Conservation (phyloP, 805 yeast species). For the Barnettozyma botsteinii region DNA sequence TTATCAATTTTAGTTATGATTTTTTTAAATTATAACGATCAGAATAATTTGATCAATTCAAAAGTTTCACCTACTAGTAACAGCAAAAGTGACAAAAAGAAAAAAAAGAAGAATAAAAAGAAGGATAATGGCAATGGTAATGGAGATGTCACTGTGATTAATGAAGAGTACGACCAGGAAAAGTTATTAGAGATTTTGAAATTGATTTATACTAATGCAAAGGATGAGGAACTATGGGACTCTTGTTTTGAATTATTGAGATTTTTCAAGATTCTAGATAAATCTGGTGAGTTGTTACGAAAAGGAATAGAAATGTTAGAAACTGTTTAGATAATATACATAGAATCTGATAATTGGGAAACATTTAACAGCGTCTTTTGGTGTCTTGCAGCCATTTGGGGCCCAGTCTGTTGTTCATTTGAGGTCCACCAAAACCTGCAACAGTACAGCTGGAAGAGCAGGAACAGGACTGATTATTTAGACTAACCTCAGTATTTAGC, state of each 20-base stretch:
- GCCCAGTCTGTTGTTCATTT: no score
- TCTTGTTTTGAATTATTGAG: conserved; percentile 27
- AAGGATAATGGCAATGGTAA: conserved; percentile 13
- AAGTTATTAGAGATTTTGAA: conserved; percentile 22
- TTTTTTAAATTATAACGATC: conserved; percentile 34
- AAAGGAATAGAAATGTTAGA: conserved; percentile 11
- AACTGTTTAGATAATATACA: conserved; percentile 1
- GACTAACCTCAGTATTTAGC: no score
- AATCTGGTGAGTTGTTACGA: conserved; percentile 17
- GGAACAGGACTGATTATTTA: no score
- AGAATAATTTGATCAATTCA: conserved; percentile 20
- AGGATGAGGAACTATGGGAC: conserved; percentile 28
- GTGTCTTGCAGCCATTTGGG: no score
- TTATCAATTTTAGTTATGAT: conserved; percentile 42
- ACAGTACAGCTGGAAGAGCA: no score
- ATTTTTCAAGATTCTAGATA: conserved; percentile 27
- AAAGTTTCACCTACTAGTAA: background rate
- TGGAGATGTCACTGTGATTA: background rate
- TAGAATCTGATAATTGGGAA: no score
- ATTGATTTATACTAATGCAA: conserved; percentile 24
- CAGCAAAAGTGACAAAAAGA: background rate
- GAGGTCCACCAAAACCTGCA: no score
- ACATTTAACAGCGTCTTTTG: no score
- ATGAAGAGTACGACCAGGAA: conserved; percentile 5
- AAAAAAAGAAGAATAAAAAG: conserved; percentile 4